A percentile compares a stretch with the other conserved stretches of the same genome.
Evolutionary conservation across 768 basidiomycete genomes (phyloP).

Genomic region (Boletus eberwhitei): DNA sequence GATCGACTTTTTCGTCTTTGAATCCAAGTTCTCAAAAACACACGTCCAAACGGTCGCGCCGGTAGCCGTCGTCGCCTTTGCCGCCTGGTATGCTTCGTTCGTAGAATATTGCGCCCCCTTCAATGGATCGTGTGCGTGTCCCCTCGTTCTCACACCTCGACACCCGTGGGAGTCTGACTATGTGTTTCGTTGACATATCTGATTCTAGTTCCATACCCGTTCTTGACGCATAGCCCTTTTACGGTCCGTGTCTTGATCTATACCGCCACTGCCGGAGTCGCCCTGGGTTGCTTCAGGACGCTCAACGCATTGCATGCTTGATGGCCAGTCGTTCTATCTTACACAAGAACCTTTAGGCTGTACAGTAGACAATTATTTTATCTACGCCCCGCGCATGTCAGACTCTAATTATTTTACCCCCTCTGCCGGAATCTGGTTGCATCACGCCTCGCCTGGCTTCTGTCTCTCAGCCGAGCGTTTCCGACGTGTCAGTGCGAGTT

Average conservation of each 20-base stretch:
- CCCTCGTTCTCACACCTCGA: neutral
- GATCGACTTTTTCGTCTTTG: constrained; percentile 66
- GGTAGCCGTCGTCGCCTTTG: constrained; percentile 17
- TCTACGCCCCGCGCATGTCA: neutral
- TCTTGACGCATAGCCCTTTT: constrained; percentile 61
- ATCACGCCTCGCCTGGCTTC: neutral
- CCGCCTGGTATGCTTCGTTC: constrained; percentile 56
- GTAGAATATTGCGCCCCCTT: constrained; percentile 62
- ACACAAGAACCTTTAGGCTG: neutral
- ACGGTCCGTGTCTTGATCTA: constrained; percentile 59
- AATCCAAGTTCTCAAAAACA: constrained; percentile 47
- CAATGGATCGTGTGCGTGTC: constrained; percentile 60
- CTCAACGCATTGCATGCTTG: constrained; percentile 57
- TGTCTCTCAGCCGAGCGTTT: neutral
- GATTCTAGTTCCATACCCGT: constrained; percentile 74
- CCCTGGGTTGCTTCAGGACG: constrained; percentile 51
- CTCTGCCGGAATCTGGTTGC: neutral
- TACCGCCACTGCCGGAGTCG: constrained; percentile 45
- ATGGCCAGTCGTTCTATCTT: neutral
- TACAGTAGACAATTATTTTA: neutral
- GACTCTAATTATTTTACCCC: neutral
- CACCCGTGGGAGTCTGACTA: neutral
- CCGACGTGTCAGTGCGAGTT: constrained; percentile 4
- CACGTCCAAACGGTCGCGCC: constrained; percentile 18
- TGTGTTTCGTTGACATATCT: neutral